Base-by-base conservation (phyloP, 768 basidiomycete genomes). In the Auricularia heimuer region DNA sequence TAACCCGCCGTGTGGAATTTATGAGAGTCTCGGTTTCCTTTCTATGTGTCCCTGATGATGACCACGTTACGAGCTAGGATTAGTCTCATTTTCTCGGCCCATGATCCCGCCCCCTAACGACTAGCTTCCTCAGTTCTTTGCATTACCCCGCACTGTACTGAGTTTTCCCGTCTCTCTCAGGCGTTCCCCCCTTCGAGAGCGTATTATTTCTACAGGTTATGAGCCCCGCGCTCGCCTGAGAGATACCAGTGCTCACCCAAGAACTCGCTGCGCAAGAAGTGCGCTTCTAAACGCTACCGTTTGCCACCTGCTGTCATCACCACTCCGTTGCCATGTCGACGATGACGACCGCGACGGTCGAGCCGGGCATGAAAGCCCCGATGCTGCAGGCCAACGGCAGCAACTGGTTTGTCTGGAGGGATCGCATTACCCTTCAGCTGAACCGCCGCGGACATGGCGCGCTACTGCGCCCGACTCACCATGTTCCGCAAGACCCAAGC, bases 1-100 rank as follows among this genome's bases (percentile, higher is more conserved):
- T 68, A 3, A 71, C 72, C 18, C 54, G 54, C 8, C 42, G 42
- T 29, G 62, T 65, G 64, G 62, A 7, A 7, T n/a, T n/a, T n/a
- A 39, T 39, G 37, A 39, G 2, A 2, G 6, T 1, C 37, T 12
- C 37, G 37, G 37, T 7, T 39, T 39, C 6, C 12, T 6, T 2
- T 39, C 7, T 7, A 6, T 1, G 37, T 1, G 1, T 39, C 37
- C 37, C 37, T 39, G 37, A 39, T 39, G 37, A 39, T 39, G 37
- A 39, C 37, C 12, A 39, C 37, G 37, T n/a, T n/a, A 7, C 12
- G 24, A 24, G n/a, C n/a, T 24, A 39, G 37, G 37, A 7, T 39
- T 39, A 39, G 37, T 39, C 2, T 39, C 37, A 1, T 39, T 39
- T 39, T 12, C 12, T 12, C 12, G 7, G 37, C 7, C 2, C 37